Percentiles rank a stretch among this genome's conserved stretches.
phyloP scores from a whole-genome alignment of 2,329 filamentous ascomycete species.

The Periconia sp. region DNA sequence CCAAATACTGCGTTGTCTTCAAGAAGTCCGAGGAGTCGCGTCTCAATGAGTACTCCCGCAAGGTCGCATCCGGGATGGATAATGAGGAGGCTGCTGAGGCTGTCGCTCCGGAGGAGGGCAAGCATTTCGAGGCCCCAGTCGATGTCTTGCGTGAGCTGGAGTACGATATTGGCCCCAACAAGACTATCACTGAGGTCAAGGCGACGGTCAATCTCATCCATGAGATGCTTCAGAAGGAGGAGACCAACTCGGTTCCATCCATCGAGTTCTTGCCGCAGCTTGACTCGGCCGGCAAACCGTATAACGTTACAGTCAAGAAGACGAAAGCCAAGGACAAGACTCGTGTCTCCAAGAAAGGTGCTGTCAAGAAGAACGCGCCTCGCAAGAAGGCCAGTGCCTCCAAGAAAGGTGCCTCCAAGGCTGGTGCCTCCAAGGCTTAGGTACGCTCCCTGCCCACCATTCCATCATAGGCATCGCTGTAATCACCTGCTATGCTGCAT shows the following conservation, averaged over 20 bases:
- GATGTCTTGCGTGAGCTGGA: constrained; percentile 39
- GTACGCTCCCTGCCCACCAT: no score
- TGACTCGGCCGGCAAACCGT: constrained; percentile 14
- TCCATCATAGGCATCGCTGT: no score
- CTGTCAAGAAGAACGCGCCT: neutral
- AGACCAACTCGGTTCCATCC: constrained; percentile 32
- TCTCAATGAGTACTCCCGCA: constrained; percentile 34
- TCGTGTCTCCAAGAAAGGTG: constrained; percentile 4
- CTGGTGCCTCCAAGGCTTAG: neutral
- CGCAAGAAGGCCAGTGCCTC: no score
- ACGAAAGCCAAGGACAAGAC: constrained; percentile 2
- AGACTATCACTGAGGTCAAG: constrained; percentile 25
- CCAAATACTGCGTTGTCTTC: constrained; percentile 37
- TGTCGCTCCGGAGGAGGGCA: constrained; percentile 19
- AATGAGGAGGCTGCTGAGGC: constrained; percentile 14
- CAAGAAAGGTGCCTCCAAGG: neutral
- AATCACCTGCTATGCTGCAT: no score
- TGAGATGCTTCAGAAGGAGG: constrained; percentile 34
- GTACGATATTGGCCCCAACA: constrained; percentile 25
- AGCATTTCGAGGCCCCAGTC: constrained; percentile 41
- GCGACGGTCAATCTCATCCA: constrained; percentile 30
- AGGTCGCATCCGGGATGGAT: constrained; percentile 22
- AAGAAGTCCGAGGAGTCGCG: constrained; percentile 45
- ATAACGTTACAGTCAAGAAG: constrained; percentile 2
- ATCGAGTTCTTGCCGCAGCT: constrained; percentile 41